phyloP scores from a whole-genome alignment of 164 flowering plant genomes.

The Chloranthus sessilifolius region DNA sequence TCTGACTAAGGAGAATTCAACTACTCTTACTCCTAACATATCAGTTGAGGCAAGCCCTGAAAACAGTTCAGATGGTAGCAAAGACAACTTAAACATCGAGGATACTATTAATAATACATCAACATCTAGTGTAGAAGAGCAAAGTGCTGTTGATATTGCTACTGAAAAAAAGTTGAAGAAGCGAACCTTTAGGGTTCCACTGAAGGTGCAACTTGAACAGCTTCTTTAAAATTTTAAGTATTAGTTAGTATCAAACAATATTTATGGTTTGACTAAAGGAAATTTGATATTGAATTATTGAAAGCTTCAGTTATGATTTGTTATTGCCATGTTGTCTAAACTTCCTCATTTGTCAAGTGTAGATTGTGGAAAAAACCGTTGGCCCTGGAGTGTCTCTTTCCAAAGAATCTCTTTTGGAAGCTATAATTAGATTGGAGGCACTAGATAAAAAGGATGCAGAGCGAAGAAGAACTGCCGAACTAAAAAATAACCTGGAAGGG shows the following conservation, averaged over 20 bases:
- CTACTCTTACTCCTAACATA: constrained; percentile 37
- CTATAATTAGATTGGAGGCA: constrained; percentile 59
- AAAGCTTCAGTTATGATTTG: background rate
- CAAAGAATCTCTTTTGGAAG: constrained; percentile 62
- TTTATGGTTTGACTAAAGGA: background rate
- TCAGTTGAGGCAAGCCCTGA: constrained; percentile 41
- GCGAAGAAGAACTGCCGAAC: constrained; percentile 88
- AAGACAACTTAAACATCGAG: constrained; percentile 31
- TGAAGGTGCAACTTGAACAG: constrained; percentile 52
- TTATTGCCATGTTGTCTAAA: no score
- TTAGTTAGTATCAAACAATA: background rate
- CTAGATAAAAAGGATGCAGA: constrained; percentile 84
- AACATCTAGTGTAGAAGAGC: constrained; percentile 36
- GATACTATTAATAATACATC: constrained; percentile 25
- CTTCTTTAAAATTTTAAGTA: background rate
- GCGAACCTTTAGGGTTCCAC: constrained; percentile 79
- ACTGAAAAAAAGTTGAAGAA: constrained; percentile 88
- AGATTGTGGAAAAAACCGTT: constrained; percentile 72
- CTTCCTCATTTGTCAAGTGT: constrained; percentile 7
- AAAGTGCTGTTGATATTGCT: constrained; percentile 28
- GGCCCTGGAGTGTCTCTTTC: constrained; percentile 77
- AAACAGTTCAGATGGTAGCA: constrained; percentile 41
- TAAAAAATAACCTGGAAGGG: constrained; percentile 87
- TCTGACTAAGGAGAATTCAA: constrained; percentile 62
- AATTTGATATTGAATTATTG: background rate